Conservation (phyloP, 1,284 basidiomycete species). For the Laetiporus sulphureus region DNA sequence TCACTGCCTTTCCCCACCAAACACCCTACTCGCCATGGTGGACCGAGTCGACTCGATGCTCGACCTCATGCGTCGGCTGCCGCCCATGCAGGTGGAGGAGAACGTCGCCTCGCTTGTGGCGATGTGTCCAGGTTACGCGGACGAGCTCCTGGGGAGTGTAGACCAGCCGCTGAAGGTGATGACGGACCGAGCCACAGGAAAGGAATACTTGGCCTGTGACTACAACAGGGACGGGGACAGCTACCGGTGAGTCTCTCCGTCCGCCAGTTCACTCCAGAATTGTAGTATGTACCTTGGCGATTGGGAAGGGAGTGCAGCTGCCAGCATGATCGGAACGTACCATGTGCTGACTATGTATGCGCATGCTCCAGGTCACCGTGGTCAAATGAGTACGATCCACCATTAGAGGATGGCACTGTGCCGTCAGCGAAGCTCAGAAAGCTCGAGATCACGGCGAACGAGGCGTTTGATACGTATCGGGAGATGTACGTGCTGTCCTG, state of each 20-base stretch:
- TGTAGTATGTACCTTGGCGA: too few species aligned
- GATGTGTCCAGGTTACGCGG: slow-evolving; percentile 91
- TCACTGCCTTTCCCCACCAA: too few species aligned
- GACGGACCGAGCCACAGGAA: slow-evolving; percentile 73
- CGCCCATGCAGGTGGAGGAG: slow-evolving; percentile 85
- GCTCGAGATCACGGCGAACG: slow-evolving; percentile 90
- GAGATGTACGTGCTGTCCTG: slow-evolving; percentile 67
- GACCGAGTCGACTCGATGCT: slow-evolving; percentile 86
- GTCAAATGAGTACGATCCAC: slow-evolving; percentile 93
- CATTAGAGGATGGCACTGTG: slow-evolving; percentile 79
- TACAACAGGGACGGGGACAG: slow-evolving; percentile 97
- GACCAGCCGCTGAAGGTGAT: slow-evolving; percentile 89
- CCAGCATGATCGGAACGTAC: too few species aligned
- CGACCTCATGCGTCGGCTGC: slow-evolving; percentile 92
- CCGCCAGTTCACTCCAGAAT: neutral
- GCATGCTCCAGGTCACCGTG: slow-evolving; percentile 75
- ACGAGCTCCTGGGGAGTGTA: slow-evolving; percentile 91
- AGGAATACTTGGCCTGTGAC: slow-evolving; percentile 93
- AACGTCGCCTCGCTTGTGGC: slow-evolving; percentile 81
- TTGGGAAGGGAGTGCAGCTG: too few species aligned
- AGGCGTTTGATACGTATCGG: slow-evolving; percentile 96
- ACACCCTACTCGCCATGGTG: slow-evolving; percentile 57
- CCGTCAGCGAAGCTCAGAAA: slow-evolving; percentile 84
- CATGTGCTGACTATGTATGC: too few species aligned
- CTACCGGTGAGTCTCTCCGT: slow-evolving; percentile 61